Base-by-base conservation (phyloP, 1,284 basidiomycete species). In the Boletellus deceptivus region DNA sequence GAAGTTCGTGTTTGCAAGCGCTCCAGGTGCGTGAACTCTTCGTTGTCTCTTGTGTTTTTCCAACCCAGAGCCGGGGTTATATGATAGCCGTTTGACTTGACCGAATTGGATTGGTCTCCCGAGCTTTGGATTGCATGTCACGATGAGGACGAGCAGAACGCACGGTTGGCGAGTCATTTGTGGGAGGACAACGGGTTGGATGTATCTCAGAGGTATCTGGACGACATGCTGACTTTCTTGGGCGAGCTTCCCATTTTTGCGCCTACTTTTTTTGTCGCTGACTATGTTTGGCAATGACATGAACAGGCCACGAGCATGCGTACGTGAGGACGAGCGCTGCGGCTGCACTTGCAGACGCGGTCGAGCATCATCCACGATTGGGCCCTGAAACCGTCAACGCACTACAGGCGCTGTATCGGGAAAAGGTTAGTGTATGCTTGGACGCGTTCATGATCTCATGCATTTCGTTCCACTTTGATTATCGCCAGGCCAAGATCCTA, bases 151-250 rank as follows among this genome's bases (percentile, higher is more conserved):
- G 91, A 93, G 59, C 91, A 96, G 63, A 98, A 97, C 58, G 85
- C 86, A 0, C 78, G 87, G 40, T 74, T 98, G 36, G 95, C 95
- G 8, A 74, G 76, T 25, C 84, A 88, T 60, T 70, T 94, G 11
- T 99, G 95, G 96, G 94, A 97, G 52, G 97, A 99, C 62, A 99
- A 99, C 60, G 95, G 91, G 11, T 71, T 99, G 34, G 93, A 98
- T 62, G 83, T 97, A 6, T 83, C 91, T 0, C 89, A 91, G 59
- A 70, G 69, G 4, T 97, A 86, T 68, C 71, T 92, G 1, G 66
- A 69, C 2, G 73, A 78, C 39, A 72, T 98, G 16, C 67, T 93
- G 10, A 68, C 71, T 0, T 91, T 85, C 63, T 77, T 98, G 22
- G 87, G 91, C 25, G 3, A 25, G 25, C 8, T 8, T 25, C 25